A percentile compares a stretch with the other conserved stretches of the same genome.
These are phyloP conservation scores for Leccinum longicurvipes DNA, from an alignment of 768 basidiomycete genomes.

Conservation along the genomic window DNA sequence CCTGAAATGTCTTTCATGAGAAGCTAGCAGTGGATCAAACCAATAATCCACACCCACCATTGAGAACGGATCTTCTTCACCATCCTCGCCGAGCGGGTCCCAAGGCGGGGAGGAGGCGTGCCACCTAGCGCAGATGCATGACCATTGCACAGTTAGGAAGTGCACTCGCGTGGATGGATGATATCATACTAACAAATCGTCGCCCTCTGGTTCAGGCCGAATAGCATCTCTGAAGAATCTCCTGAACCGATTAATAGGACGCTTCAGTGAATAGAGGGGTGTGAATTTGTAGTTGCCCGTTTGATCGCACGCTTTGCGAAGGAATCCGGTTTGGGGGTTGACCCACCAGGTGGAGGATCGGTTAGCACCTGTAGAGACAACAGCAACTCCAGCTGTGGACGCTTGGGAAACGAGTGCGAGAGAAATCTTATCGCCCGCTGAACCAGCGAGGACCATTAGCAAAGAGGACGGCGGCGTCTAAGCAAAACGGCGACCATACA, in stretches of 20 bases:
- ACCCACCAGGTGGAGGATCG: slow-evolving; percentile 16
- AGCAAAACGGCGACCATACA: slow-evolving; percentile 1
- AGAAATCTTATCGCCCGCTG: slow-evolving; percentile 21
- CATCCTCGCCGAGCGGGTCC: slow-evolving; percentile 27
- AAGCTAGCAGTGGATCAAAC: background rate
- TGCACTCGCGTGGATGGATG: background rate
- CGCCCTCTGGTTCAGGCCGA: slow-evolving; percentile 9
- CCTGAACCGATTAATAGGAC: slow-evolving; percentile 5
- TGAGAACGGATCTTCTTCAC: slow-evolving; percentile 19
- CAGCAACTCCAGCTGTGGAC: slow-evolving; percentile 1
- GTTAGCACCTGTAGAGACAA: background rate
- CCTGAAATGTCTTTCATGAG: slow-evolving; percentile 7
- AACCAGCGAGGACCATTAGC: background rate
- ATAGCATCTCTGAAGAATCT: slow-evolving; percentile 17
- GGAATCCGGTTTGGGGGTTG: slow-evolving; percentile 12
- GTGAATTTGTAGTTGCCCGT: slow-evolving; percentile 18
- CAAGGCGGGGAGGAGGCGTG: slow-evolving; percentile 17
- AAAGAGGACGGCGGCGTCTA: background rate
- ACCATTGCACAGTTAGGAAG: background rate
- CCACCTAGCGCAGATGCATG: slow-evolving; percentile 16
- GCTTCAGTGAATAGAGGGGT: slow-evolving; percentile 18
- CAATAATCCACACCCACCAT: slow-evolving; percentile 7
- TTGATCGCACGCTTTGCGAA: slow-evolving; percentile 20
- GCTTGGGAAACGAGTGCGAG: slow-evolving; percentile 19
- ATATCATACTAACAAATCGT: slow-evolving; percentile 17